Conservation (phyloP, 2,329 filamentous ascomycete genomes). For the Colletotrichum paranaense region DNA sequence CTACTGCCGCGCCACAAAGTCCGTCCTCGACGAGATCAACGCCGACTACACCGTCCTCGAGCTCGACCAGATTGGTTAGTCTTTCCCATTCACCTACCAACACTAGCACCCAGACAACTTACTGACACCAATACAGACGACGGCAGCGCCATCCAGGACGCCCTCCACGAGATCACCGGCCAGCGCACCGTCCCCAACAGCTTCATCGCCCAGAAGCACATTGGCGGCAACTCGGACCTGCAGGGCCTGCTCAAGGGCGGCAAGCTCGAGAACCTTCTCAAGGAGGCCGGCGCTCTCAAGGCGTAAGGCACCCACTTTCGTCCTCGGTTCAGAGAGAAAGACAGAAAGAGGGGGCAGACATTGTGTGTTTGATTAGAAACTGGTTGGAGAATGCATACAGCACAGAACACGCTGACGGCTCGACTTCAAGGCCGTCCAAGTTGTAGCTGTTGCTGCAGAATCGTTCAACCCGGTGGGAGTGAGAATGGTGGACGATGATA, state of each 20-base stretch:
- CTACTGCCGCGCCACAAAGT: constrained; percentile 87
- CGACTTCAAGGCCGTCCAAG: constrained; percentile 13
- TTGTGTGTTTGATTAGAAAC: neutral
- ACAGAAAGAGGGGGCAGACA: neutral
- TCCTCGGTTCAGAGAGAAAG: neutral
- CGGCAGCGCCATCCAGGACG: constrained; percentile 83
- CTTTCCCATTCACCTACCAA: too few relatives aligned
- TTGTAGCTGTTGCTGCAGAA: constrained; percentile 4
- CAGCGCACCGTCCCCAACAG: constrained; percentile 96
- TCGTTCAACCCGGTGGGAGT: neutral
- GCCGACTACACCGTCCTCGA: constrained; percentile 83
- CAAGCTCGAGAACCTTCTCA: constrained; percentile 54
- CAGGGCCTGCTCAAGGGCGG: constrained; percentile 63
- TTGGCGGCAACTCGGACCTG: constrained; percentile 95
- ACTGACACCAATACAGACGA: constrained; percentile 69
- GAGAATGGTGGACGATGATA: constrained; percentile 6
- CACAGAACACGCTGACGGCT: constrained; percentile 12
- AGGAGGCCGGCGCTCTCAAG: constrained; percentile 55
- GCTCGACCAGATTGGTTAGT: constrained; percentile 76
- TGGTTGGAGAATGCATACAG: neutral
- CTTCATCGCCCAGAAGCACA: constrained; percentile 91
- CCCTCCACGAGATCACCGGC: constrained; percentile 81
- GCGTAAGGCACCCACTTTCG: constrained; percentile 46
- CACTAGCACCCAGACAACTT: neutral
- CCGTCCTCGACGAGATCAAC: constrained; percentile 73